Evolutionary conservation across 1,284 basidiomycete genomes (phyloP).

Genomic region (Boletus semigastroideus): DNA sequence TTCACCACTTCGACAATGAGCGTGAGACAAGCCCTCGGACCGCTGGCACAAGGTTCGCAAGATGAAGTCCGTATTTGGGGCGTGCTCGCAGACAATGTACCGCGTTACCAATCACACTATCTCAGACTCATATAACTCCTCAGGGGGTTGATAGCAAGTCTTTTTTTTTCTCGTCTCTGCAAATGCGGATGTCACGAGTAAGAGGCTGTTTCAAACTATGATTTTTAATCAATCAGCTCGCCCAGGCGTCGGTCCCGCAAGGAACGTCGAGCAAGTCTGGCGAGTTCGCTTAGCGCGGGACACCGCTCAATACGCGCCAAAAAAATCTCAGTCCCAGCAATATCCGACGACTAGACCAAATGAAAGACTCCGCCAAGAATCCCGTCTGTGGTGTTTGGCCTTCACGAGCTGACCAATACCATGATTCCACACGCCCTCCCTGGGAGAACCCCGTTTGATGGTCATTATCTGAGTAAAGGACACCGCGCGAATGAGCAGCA

Average conservation of each 20-base stretch:
- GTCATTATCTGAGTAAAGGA: conserved; percentile 1
- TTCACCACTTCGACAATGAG: background rate
- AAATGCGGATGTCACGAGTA: background rate
- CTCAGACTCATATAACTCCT: conserved; percentile 15
- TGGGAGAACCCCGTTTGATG: background rate
- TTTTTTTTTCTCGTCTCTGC: background rate
- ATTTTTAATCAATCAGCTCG: background rate
- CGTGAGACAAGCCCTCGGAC: conserved; percentile 7
- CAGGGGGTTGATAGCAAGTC: background rate
- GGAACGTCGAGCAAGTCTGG: background rate
- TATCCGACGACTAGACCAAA: conserved; percentile 4
- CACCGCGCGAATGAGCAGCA: background rate
- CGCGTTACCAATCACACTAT: background rate
- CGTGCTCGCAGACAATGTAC: conserved; percentile 2
- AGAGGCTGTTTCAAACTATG: background rate
- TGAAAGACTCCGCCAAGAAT: conserved; percentile 9
- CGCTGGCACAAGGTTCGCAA: background rate
- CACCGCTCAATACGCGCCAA: conserved; percentile 10
- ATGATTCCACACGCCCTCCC: background rate
- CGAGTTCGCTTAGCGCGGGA: background rate
- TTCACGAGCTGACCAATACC: background rate
- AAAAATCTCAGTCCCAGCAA: conserved; percentile 1
- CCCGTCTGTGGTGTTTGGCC: background rate
- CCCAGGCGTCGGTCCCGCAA: conserved; percentile 7
- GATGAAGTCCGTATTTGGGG: conserved; percentile 4